Evolutionary conservation across 306 rosid species (phyloP).

Genomic region (Inga oerstediana): DNA sequence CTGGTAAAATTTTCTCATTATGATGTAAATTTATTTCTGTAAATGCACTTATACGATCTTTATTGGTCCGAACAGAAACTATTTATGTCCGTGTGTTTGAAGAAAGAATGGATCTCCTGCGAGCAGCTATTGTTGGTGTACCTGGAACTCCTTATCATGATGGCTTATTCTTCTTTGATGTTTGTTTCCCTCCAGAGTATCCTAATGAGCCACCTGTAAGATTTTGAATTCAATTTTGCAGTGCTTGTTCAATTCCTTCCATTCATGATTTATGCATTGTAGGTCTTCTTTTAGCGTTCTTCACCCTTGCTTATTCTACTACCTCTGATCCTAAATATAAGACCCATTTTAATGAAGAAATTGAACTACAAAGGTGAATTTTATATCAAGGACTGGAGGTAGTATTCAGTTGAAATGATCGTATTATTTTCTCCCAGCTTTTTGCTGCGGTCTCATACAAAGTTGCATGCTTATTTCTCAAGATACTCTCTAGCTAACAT

Average conservation of each 20-base stretch:
- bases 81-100: conserved; percentile 81
- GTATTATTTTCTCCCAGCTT: conserved; percentile 8
- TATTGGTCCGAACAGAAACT: conserved; percentile 56
- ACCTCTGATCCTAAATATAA: no score
- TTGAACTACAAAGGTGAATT: no score
- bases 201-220: conserved; percentile 94
- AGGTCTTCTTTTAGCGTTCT: conserved; percentile 20
- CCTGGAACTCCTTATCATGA: conserved; percentile 98
- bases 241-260: conserved; percentile 18
- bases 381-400: no score
- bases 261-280: conserved; percentile 23
- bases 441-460: neutral
- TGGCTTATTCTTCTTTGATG: conserved; percentile 90
- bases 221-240: conserved; percentile 27
- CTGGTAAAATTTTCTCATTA: conserved; percentile 1
- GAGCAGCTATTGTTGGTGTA: conserved; percentile 85
- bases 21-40: conserved; percentile 14
- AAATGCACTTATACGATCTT: conserved; percentile 19
- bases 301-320: neutral
- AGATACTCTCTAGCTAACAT: conserved; percentile 32
- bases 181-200: conserved; percentile 81
- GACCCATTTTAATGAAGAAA: no score
- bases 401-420: neutral
- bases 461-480: conserved; percentile 18
- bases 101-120: conserved; percentile 92